Evolutionary conservation across 2,329 filamentous ascomycete species (phyloP), one percentile per base, ranked within the genome.

Genomic region (Xylariales sp.): DNA sequence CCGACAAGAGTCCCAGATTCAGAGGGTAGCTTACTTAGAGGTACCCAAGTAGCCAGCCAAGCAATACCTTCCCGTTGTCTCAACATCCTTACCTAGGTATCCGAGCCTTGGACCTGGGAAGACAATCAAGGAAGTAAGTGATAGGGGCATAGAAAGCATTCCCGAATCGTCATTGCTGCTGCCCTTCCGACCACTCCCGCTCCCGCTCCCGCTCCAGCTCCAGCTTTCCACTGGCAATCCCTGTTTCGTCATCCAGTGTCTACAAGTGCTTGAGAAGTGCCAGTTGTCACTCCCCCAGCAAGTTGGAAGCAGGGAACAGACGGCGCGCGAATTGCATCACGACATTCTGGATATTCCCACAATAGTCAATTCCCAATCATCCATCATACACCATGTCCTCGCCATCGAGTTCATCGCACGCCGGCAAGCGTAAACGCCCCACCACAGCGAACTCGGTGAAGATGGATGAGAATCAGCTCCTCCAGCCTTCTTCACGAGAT

Each of bases 371-470:
- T 8, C 8, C 24, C 24, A 8, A 27, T n/a, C 24, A 27, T 27
- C 24, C n/a, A 8, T 27, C 8, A 8, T 27, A 63, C 50, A 63
- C 46, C 47, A 84, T 85, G 81, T 75, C 81, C 20, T 82, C 80
- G 21, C 71, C 78, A 25, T 19, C 31, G 22, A 68, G 68, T 39
- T 71, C 73, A 16, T 66, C 71, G 44, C 67, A 71, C 47, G 68
- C 68, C 50, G 76, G 74, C 54, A 95, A 95, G 74, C 84, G 90
- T 66, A 95, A 95, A 77, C 82, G 90, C 62, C 78, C 76, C 42
- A 69, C 70, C 45, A 76, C 73, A 47, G 64, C 71, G 50, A 71
- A 63, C 46, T 62, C 67, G 38, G 63, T 69, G 48, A 68, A 73
- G 46, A 63, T 64, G 52, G 68, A 76, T 44, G 74, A 79, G 41